Evolutionary conservation across 164 flowering plant species (phyloP), one percentile per base, ranked within the genome.

Genomic region (Tetrastigma voinierianum): DNA sequence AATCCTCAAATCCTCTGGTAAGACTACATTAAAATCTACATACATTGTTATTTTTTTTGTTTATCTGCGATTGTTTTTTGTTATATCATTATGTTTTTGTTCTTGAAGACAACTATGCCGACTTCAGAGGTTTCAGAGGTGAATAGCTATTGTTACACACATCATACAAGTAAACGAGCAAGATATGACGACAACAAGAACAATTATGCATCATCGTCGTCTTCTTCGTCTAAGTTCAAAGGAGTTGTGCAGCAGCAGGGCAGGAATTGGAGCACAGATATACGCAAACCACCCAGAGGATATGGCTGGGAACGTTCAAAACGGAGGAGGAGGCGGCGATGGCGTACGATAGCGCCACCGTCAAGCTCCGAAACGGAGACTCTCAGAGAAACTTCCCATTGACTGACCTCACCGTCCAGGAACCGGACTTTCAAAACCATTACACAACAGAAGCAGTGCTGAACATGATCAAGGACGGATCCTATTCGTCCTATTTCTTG

Each of bases 181-280:
- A 65, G 68, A 9, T 48, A 19, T 2, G 43, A 64, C 13, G 14
- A 16, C 2, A 53, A 11, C 19, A n/a, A n/a, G n/a, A n/a, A n/a
- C n/a, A n/a, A n/a, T n/a, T n/a, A n/a, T n/a, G 40, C 6, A 3
- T 32, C 40, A 3, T 32, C 40, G 3, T 32, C 40, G 51, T 1
- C 43, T 19, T 25, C 53, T 15, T 11, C 10, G 0, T 53, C 71
- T 0, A 79, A 65, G 47, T 81, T 67, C 77, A 87, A 81, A 71
- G 91, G 91, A 1, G 85, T 85, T 7, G 85, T 82, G 6, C 66
- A 69, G 0, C 92, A 83, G 53, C 77, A 66, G 18, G 83, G 81
- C 43, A 86, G 89, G 0, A 73, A 77, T 20, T 87, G 88, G 89
- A 88, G 92, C 92, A 9, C 89, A 87, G 51, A 87, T 87, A 10